Evolutionary conservation across 1,284 basidiomycete genomes (phyloP), one percentile per base, ranked within the genome.

Genomic region (Somion occarium): DNA sequence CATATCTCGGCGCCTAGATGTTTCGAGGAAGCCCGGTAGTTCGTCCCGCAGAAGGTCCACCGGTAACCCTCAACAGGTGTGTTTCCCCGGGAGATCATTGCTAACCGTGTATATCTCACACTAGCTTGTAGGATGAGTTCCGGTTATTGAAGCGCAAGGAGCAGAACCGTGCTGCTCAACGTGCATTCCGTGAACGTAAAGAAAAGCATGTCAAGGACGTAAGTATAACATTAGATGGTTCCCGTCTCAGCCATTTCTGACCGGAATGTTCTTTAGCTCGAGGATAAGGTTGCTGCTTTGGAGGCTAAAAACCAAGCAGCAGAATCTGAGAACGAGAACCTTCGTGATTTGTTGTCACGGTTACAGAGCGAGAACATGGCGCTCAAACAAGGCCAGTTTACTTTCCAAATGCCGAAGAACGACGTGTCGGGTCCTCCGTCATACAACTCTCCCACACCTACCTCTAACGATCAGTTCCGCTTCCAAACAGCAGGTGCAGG

Each of bases 201-300:
- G 89, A 93, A 69, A 90, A 88, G 61, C 90, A 92, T 69, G 90
- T 92, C 54, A 88, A 88, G 65, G 90, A 92, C 62, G 90, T 91
- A 62, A 72, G 87, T 77, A 15, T 22, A 37, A 11, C 30, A 27
- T 23, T 37, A 15, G 1, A 24, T 5, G 55, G 53, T 48, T 18
- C 53, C 46, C 50, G 25, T 24, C 48, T 20, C 41, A 30, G 73
- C 26, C 39, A 26, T 44, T 42, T 30, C 41, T 53, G 20, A 43
- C 48, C 38, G 20, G 49, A n/a, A 53, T 53, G 20, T 7, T 43
- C 38, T 38, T 30, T 59, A 92, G 89, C 70, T 93, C 50, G 89
- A 93, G 67, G 90, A 92, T 64, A 82, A 91, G 64, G 81, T 93
- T 13, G 81, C 88, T 2, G 83, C 78, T 22, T 78, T 91, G 20